Evolutionary conservation across 2,329 filamentous ascomycete genomes (phyloP).

Genomic region (Neonectria neomacrospora): DNA sequence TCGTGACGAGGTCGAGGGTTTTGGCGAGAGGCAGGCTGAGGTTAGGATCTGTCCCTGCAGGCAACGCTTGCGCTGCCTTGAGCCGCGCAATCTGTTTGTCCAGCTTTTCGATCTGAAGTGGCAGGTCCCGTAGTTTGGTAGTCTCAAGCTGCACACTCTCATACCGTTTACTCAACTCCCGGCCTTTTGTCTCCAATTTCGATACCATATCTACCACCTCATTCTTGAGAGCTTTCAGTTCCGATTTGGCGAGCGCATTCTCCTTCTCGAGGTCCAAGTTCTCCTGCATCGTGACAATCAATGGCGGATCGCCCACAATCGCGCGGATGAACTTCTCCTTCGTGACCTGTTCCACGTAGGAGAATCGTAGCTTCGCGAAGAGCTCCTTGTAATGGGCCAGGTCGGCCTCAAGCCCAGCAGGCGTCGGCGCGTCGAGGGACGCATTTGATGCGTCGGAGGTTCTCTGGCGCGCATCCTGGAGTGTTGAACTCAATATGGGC

Average conservation of each 20-base stretch:
- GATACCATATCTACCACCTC: conserved; percentile 79
- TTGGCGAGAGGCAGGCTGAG: conserved; percentile 68
- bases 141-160: conserved; percentile 62
- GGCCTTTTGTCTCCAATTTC: conserved; percentile 74
- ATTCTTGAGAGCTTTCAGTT: conserved; percentile 81
- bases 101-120: conserved; percentile 59
- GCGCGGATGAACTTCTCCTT: conserved; percentile 97
- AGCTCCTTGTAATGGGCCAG: conserved; percentile 92
- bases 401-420: conserved; percentile 83
- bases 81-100: conserved; percentile 61
- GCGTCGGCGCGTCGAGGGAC: conserved; percentile 74
- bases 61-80: conserved; percentile 51
- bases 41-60: conserved; percentile 51
- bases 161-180: conserved; percentile 66
- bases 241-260: conserved; percentile 77
- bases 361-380: conserved; percentile 95
- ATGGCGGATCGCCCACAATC: conserved; percentile 89
- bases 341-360: conserved; percentile 97
- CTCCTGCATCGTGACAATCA: conserved; percentile 84
- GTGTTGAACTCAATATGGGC: conserved; percentile 69
- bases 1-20: conserved; percentile 64
- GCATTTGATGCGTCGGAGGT: conserved; percentile 78
- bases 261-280: conserved; percentile 79
- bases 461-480: conserved; percentile 58
- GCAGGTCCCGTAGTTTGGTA: conserved; percentile 61